Base-by-base conservation (phyloP, 2,329 filamentous ascomycete species). In the Cladosporium velox region DNA sequence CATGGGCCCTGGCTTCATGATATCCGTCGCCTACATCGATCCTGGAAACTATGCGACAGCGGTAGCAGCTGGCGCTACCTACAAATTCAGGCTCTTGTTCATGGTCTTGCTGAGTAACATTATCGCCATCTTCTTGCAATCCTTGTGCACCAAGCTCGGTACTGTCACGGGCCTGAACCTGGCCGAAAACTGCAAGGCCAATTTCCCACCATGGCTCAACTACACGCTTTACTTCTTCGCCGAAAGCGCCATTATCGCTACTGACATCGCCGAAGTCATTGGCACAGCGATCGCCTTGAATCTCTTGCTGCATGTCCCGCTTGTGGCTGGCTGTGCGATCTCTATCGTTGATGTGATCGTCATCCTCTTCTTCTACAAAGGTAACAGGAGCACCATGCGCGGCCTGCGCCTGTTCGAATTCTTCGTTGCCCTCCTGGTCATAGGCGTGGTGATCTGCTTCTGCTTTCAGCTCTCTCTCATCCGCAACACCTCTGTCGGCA, bases 281-380 rank as follows among this genome's bases (percentile, higher is more conserved):
- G 89, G 89, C 60, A 90, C 87, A 21, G 89, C 89, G 14, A 90
- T 91, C 68, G 88, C 87, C 1, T 78, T 91, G 59, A 90, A 91
- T 70, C 79, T 91, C 15, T 81, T 91, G 47, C 83, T 88, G 26
- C 80, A 86, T 66, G 80, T 91, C 5, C 88, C 89, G 0, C 79
- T 91, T 10, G 87, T 91, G 0, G 88, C 86, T 1, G 89, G 88
- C 18, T 90, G 88, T 69, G 88, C 88, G 21, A 81, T 91, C 41
- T 90, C 88, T 0, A 90, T 91, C 60, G 71, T 87, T 8, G 89
- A 91, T 73, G 88, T 90, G 38, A 85, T 91, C 75, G 77, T 88
- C 41, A 89, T 90, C 62, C 80, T 91, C 3, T 66, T 90, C 66
- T 90, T 91, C 74, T 91, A 91, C 74, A 81, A 81, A 2, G 87